phyloP scores from a whole-genome alignment of 2,329 filamentous ascomycete species.

The Ustilaginoidea virens region DNA sequence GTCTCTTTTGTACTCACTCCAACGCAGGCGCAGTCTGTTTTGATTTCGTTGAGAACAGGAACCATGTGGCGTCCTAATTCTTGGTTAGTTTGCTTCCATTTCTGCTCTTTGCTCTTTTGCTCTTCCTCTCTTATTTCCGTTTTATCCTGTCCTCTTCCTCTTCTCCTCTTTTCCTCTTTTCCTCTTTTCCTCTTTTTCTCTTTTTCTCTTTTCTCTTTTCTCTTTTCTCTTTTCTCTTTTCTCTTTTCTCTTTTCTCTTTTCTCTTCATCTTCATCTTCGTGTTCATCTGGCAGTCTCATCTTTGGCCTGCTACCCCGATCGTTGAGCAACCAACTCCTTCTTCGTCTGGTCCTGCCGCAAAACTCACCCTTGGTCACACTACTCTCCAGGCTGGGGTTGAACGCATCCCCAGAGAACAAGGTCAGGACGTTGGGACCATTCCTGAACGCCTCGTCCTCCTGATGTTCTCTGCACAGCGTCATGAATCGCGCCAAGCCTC shows the following conservation, averaged over 20 bases:
- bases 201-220: no score
- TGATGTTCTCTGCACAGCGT: conserved; percentile 64
- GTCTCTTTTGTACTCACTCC: conserved; percentile 51
- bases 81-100: not conserved
- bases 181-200: no score
- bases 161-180: no score
- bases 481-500: conserved; percentile 69
- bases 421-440: conserved; percentile 52
- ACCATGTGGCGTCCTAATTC: conserved; percentile 67
- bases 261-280: no score
- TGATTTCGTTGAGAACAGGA: conserved; percentile 61
- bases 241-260: no score
- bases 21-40: conserved; percentile 67
- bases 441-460: conserved; percentile 39
- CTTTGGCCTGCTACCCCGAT: no score
- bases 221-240: no score
- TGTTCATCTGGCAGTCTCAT: no score
- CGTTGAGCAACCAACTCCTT: no score
- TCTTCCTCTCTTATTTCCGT: not conserved
- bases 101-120: not conserved
- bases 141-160: no score
- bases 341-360: not conserved
- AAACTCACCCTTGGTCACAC: conserved; percentile 62
- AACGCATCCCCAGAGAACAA: conserved; percentile 89
- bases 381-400: conserved; percentile 79